These are phyloP conservation scores for Botrytis sinoallii DNA, from an alignment of 2,329 filamentous ascomycete species.

Conservation along the genomic window DNA sequence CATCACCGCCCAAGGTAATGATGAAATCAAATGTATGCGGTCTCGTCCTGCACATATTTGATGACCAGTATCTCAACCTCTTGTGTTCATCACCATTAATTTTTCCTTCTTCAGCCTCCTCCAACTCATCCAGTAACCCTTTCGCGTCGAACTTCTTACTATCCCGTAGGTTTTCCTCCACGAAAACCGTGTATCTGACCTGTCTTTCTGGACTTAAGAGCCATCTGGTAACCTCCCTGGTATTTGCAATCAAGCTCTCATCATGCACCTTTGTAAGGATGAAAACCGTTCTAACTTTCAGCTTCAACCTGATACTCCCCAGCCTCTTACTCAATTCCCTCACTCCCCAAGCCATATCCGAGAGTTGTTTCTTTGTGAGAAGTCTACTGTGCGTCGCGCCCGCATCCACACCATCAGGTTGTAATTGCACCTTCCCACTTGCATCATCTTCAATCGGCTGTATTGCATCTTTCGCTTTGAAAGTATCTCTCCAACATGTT, in stretches of 20 bases:
- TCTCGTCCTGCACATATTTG: conserved; percentile 69
- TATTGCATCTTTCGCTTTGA: conserved; percentile 20
- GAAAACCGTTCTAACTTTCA: conserved; percentile 80
- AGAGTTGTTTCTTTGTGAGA: conserved; percentile 89
- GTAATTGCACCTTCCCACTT: conserved; percentile 22
- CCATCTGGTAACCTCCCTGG: conserved; percentile 76
- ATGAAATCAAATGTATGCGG: conserved; percentile 94
- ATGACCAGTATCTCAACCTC: conserved; percentile 78
- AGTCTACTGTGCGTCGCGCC: conserved; percentile 58
- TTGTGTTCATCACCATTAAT: conserved; percentile 34
- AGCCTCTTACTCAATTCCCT: conserved; percentile 83
- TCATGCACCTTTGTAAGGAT: conserved; percentile 92
- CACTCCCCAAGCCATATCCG: conserved; percentile 96
- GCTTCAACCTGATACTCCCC: conserved; percentile 76
- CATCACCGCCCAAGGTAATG: conserved; percentile 87
- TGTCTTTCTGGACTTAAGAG: conserved; percentile 68
- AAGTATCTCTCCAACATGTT: conserved; percentile 49
- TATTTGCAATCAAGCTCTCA: conserved; percentile 70
- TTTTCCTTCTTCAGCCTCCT: conserved; percentile 43
- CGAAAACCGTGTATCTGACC: conserved; percentile 72
- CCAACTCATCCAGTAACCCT: conserved; percentile 64
- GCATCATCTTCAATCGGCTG: conserved; percentile 17
- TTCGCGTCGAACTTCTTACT: conserved; percentile 71
- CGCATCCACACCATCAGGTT: conserved; percentile 21
- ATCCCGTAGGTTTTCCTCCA: conserved; percentile 71